Conservation (phyloP, 176 grass and related monocot species). For the maize (Zea mays) region DNA sequence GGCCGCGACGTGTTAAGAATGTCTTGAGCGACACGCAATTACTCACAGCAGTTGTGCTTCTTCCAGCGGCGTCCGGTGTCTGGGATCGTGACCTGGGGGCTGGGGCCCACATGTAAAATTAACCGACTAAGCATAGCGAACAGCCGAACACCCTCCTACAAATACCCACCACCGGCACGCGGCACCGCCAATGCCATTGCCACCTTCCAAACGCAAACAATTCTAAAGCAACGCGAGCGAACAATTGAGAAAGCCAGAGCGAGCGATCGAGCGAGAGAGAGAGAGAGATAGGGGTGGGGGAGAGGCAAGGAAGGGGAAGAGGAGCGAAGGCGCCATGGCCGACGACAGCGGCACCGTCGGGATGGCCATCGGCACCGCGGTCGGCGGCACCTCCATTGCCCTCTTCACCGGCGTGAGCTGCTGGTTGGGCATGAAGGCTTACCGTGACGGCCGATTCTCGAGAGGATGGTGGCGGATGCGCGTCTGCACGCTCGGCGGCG, state of each 20-base stretch:
- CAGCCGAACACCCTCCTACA: background rate
- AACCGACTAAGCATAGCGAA: background rate
- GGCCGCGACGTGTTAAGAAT: too few relatives aligned
- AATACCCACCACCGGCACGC: background rate
- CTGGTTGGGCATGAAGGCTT: background rate
- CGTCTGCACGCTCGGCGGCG: constrained; percentile 18
- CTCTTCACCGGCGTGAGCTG: background rate
- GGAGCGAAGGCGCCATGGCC: constrained; percentile 14
- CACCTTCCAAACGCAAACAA: background rate
- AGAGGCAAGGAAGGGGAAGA: background rate
- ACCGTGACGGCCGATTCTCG: background rate
- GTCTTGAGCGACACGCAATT: too few relatives aligned
- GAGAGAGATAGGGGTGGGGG: background rate
- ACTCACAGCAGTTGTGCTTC: too few relatives aligned
- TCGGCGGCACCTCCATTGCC: background rate
- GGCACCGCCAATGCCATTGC: background rate
- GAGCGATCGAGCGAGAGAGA: too few relatives aligned
- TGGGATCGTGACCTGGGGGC: background rate
- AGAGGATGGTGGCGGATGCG: background rate
- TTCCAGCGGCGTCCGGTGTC: too few relatives aligned
- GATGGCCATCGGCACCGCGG: background rate
- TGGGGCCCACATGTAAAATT: background rate
- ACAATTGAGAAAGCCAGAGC: background rate
- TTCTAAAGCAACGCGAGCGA: background rate
- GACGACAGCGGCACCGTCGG: background rate